phyloP scores from a whole-genome alignment of 179 eudicot genomes.

The Gypsophila paniculata region DNA sequence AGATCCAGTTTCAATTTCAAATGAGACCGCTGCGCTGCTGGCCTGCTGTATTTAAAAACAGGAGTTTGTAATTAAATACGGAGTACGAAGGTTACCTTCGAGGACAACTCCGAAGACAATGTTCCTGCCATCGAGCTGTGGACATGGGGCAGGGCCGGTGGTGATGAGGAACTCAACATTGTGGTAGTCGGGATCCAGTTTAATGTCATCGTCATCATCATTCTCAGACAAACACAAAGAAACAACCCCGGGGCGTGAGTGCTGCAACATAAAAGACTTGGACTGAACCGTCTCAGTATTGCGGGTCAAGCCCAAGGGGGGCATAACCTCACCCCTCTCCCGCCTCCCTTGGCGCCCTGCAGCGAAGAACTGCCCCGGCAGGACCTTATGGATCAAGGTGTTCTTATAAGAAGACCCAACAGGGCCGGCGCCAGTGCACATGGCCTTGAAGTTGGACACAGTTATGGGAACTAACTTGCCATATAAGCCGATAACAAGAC shows the following conservation, averaged over 20 bases:
- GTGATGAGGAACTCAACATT: conserved; percentile 95
- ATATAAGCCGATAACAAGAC: conserved; percentile 78
- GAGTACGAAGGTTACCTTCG: conserved; percentile 53
- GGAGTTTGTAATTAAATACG: no score
- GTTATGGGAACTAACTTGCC: conserved; percentile 78
- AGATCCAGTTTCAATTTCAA: no score
- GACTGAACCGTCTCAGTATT: conserved; percentile 64
- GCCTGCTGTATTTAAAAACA: no score
- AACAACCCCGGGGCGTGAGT: conserved; percentile 61
- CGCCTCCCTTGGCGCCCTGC: conserved; percentile 78
- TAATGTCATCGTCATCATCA: conserved; percentile 82
- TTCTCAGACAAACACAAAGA: conserved; percentile 79
- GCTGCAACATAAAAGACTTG: conserved; percentile 60
- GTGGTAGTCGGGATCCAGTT: conserved; percentile 59
- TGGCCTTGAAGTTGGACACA: conserved; percentile 73
- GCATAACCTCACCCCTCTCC: conserved; percentile 69
- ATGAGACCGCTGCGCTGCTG: no score
- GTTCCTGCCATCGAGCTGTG: conserved; percentile 75
- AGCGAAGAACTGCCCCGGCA: conserved; percentile 66
- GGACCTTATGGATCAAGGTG: conserved; percentile 68
- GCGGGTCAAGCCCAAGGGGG: conserved; percentile 44
- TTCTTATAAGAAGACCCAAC: conserved; percentile 61
- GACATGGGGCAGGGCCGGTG: conserved; percentile 93
- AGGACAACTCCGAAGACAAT: conserved; percentile 87
- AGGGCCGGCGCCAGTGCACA: conserved; percentile 41